A percentile compares a stretch with the other conserved stretches of the same genome.
Conservation (phyloP, 2,329 filamentous ascomycete genomes). For the Aureobasidium subglaciale region DNA sequence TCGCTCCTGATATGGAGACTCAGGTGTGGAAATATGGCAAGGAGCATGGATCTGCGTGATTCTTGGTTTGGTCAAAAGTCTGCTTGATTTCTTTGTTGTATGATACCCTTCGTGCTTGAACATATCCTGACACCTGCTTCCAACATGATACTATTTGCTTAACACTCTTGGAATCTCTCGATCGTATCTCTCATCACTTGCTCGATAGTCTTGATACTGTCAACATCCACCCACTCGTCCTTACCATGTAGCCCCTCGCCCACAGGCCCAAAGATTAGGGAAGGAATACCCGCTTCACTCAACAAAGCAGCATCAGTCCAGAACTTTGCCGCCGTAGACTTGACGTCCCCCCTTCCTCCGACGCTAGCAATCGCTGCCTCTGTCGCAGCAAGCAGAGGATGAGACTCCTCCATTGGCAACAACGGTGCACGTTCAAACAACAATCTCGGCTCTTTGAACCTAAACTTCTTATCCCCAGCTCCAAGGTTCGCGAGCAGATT, state of each 20-base stretch:
- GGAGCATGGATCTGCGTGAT: conserved; percentile 38
- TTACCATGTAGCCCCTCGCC: background rate
- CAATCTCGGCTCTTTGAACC: background rate
- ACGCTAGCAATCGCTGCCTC: background rate
- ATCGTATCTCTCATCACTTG: background rate
- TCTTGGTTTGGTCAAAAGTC: background rate
- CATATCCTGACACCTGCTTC: background rate
- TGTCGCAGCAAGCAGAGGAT: background rate
- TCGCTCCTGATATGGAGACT: conserved; percentile 50
- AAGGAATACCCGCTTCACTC: conserved; percentile 2
- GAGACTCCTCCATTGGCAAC: background rate
- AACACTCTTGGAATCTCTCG: background rate
- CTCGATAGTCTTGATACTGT: background rate
- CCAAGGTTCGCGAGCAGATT: background rate
- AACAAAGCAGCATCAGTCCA: conserved; percentile 2
- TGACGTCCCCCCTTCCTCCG: background rate
- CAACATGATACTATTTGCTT: background rate
- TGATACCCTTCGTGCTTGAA: background rate
- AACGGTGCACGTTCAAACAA: background rate
- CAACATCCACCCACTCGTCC: conserved; percentile 6
- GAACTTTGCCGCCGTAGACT: background rate
- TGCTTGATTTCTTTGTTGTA: background rate
- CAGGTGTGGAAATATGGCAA: conserved; percentile 53
- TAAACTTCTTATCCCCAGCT: background rate
- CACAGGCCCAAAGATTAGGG: background rate